Base-by-base conservation (phyloP, 169 alveolate species). In the Plasmodium gonderi region DNA sequence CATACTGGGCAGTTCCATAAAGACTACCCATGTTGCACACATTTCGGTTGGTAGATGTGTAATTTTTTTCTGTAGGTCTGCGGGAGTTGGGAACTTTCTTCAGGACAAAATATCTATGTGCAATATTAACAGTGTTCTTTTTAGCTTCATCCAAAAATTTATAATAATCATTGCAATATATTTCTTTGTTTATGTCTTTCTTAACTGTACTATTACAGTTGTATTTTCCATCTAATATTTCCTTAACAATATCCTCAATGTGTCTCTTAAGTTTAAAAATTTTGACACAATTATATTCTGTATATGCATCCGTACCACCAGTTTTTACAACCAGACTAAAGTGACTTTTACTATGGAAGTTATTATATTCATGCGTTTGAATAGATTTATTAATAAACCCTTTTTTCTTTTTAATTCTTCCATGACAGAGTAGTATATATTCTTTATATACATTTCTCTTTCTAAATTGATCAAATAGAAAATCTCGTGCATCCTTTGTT, bases 271-370 rank as follows among this genome's bases (percentile, higher is more conserved):
- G 89, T 20, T 80, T 65, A 47, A 23, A 95, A 26, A 95, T 90
- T 36, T 91, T 90, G 11, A 92, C 91, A 38, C 94, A 85, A 14
- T 90, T 91, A 69, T 92, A 95, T 76, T 95, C 97, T 60, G 97
- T 95, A n/a, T 92, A 90, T 1, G 97, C 95, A 79, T 95, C 96
- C 6, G 94, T 95, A 8, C 97, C 97, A 0, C 97, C 97, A 12
- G 93, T 92, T 65, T 95, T 92, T 2, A 94, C 96, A 4, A 95
- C 97, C 47, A 91, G 90, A 9, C 96, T 91, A 79, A 82, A 95
- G 74, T 95, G 97, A 60, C 95, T 87, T 64, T 95, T 95, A 23
- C 95, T 91, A 47, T 95, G 92, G 17, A 75, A 75, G n/a, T 92
- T 76, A 33, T 95, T 95, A 38, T 91, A 92, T 69, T 95, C 96